Conservation (phyloP, 2,329 filamentous ascomycete genomes). For the Scorias spongiosa region DNA sequence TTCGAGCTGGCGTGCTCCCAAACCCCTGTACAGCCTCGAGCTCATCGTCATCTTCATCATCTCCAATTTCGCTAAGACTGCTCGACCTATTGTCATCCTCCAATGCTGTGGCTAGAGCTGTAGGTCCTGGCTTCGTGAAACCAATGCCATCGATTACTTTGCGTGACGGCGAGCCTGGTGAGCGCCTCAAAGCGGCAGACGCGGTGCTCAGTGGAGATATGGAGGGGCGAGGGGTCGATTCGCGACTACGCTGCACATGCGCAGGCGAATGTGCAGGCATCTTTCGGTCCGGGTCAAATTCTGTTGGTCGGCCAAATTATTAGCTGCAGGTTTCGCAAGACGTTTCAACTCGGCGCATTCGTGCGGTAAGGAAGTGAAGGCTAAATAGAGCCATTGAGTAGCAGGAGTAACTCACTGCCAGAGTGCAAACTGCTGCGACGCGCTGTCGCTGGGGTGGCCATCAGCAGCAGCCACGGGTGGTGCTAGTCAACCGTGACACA, state of each 20-base stretch:
- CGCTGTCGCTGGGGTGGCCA: slow-evolving; percentile 15
- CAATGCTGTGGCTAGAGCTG: slow-evolving; percentile 10
- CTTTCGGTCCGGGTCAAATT: slow-evolving; percentile 1
- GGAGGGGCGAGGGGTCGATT: slow-evolving; percentile 15
- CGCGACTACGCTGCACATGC: slow-evolving; percentile 1
- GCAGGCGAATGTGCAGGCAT: neutral
- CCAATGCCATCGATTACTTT: slow-evolving; percentile 1
- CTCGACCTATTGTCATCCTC: slow-evolving; percentile 49
- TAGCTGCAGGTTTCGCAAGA: too few species aligned
- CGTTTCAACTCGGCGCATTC: too few species aligned
- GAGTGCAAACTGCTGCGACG: slow-evolving; percentile 9
- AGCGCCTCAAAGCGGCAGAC: slow-evolving; percentile 11
- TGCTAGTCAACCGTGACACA: too few species aligned
- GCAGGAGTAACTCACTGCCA: slow-evolving; percentile 5
- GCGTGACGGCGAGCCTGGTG: slow-evolving; percentile 12
- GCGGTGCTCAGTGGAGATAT: slow-evolving; percentile 21
- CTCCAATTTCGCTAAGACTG: slow-evolving; percentile 82
- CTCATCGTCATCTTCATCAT: slow-evolving; percentile 48
- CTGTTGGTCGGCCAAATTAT: neutral
- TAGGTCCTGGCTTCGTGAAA: neutral
- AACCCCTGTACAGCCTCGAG: slow-evolving; percentile 2
- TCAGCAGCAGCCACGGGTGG: neutral
- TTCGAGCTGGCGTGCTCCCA: slow-evolving; percentile 12
- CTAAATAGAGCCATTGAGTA: too few species aligned
- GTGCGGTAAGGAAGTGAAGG: too few species aligned